Evolutionary conservation across 352 stramenopile genomes (phyloP).

Genomic region (Elongisporangium prolatum): DNA sequence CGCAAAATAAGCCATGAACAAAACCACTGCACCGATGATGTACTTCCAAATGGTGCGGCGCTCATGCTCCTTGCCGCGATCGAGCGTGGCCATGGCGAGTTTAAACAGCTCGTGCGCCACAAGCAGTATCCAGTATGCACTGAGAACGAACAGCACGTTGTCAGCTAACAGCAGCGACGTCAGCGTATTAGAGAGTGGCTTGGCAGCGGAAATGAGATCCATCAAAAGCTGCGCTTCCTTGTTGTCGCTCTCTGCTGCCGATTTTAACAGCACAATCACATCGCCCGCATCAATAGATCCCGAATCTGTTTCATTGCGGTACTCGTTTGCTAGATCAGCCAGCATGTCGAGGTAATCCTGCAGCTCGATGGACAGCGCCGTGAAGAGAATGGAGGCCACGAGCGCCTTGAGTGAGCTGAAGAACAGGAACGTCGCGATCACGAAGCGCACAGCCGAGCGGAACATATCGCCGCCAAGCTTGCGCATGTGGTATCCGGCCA

Average conservation of each 20-base stretch:
- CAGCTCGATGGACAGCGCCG: constrained; percentile 41
- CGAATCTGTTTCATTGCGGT: constrained; percentile 7
- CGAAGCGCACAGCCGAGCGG: constrained; percentile 65
- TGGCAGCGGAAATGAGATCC: constrained; percentile 46
- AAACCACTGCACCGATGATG: constrained; percentile 23
- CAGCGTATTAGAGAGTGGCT: constrained; percentile 30
- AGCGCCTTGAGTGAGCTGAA: constrained; percentile 51
- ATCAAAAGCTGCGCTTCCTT: constrained; percentile 49
- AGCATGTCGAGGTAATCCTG: constrained; percentile 11
- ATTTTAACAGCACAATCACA: constrained; percentile 25
- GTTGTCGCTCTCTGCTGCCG: constrained; percentile 41
- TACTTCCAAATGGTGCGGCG: constrained; percentile 53
- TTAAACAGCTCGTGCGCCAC: constrained; percentile 55
- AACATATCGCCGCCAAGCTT: constrained; percentile 57
- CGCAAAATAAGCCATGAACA: constrained; percentile 28
- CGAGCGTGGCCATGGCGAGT: constrained; percentile 49
- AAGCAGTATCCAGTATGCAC: constrained; percentile 64
- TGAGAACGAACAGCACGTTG: constrained; percentile 62
- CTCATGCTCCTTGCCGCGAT: constrained; percentile 42
- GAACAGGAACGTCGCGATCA: constrained; percentile 57
- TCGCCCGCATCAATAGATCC: not conserved
- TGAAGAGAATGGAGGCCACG: constrained; percentile 46
- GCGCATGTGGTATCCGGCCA: constrained; percentile 61
- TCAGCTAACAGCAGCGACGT: constrained; percentile 44
- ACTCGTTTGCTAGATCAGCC: constrained; percentile 4